Evolutionary conservation across 2,329 filamentous ascomycete species (phyloP).

Genomic region (Cladophialophora bantiana): DNA sequence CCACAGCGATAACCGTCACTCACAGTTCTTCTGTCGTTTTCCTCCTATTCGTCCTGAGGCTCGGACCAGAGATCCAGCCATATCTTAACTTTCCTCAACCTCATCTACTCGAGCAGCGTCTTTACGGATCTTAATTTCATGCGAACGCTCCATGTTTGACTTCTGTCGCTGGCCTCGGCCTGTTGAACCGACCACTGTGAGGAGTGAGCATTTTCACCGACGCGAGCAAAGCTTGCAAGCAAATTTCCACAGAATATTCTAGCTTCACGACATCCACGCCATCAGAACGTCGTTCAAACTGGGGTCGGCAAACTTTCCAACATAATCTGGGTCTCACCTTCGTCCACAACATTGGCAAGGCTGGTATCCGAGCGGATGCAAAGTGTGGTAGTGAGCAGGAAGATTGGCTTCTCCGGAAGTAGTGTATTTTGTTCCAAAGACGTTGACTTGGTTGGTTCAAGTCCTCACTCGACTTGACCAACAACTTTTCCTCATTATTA

Average conservation of each 20-base stretch:
- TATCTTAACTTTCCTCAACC: too few species aligned
- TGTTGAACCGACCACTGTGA: neutral
- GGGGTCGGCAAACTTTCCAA: neutral
- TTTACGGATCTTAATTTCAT: too few species aligned
- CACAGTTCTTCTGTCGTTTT: too few species aligned
- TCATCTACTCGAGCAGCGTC: too few species aligned
- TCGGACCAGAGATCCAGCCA: too few species aligned
- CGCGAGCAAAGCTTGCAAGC: neutral
- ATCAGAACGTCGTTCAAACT: neutral
- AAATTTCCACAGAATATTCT: neutral
- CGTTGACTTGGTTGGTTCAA: neutral
- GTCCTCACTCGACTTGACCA: neutral
- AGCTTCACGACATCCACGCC: neutral
- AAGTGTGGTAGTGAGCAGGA: neutral
- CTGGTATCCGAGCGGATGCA: neutral
- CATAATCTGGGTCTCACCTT: neutral
- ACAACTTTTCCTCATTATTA: neutral
- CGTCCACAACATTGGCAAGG: neutral
- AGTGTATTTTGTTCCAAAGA: neutral
- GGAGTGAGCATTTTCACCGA: neutral
- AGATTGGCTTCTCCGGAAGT: neutral
- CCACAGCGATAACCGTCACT: too few species aligned
- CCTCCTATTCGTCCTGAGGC: too few species aligned
- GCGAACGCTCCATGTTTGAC: neutral
- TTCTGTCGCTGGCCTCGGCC: neutral